A percentile compares a stretch with the other conserved stretches of the same genome.
Evolutionary conservation across 2,329 filamentous ascomycete species (phyloP).

Genomic region (Dryadomyces quercus-mongolicae): DNA sequence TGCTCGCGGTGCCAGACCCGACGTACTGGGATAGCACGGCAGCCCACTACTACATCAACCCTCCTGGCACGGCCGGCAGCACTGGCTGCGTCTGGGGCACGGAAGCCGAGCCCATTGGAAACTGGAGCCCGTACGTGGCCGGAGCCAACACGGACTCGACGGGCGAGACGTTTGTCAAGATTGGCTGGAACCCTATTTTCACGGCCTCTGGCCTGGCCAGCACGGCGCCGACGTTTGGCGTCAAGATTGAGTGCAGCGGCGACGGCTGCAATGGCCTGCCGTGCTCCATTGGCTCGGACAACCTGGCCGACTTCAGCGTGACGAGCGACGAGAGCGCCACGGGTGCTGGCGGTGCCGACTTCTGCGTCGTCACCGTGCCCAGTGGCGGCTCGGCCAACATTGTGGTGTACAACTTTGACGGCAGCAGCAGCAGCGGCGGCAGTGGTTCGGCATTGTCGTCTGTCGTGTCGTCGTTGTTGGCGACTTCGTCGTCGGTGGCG

Average conservation of each 20-base stretch:
- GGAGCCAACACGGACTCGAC: constrained; percentile 56
- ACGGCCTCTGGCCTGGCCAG: constrained; percentile 40
- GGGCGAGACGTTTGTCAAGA: constrained; percentile 61
- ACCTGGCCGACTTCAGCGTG: constrained; percentile 44
- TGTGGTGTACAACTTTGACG: constrained; percentile 43
- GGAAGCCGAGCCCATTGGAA: constrained; percentile 49
- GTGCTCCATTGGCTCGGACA: constrained; percentile 55
- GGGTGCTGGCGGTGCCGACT: constrained; percentile 56
- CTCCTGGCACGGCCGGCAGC: constrained; percentile 47
- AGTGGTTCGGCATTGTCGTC: constrained; percentile 15
- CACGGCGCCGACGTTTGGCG: constrained; percentile 50
- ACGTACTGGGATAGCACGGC: constrained; percentile 62
- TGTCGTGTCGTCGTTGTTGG: constrained; percentile 12
- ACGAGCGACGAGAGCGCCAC: constrained; percentile 37
- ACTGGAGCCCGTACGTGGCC: constrained; percentile 68
- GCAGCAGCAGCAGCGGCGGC: constrained; percentile 19
- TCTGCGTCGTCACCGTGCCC: constrained; percentile 67
- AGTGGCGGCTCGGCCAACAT: constrained; percentile 55
- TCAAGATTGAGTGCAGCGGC: constrained; percentile 58
- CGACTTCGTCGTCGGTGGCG: not conserved
- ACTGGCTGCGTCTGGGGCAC: constrained; percentile 64
- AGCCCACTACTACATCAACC: constrained; percentile 72
- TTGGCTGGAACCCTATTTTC: constrained; percentile 70
- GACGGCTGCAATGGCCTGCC: constrained; percentile 60
- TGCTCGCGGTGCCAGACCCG: constrained; percentile 56